A percentile compares a stretch with the other conserved stretches of the same genome.
These are phyloP conservation scores for Exidia glandulosa DNA, from an alignment of 768 basidiomycete species.

Conservation along the genomic window DNA sequence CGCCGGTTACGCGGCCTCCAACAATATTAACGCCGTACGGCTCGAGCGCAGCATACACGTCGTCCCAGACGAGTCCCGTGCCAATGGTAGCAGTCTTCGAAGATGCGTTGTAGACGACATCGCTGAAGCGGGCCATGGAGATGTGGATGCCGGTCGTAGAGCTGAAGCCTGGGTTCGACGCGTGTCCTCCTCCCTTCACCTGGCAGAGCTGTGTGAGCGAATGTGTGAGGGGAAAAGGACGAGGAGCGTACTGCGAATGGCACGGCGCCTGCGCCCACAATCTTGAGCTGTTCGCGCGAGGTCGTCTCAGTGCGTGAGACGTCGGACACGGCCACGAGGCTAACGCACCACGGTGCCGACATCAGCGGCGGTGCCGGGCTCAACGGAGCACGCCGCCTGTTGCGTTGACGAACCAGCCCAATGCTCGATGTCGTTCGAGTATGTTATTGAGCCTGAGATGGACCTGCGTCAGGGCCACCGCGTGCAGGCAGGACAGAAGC, in stretches of 20 bases:
- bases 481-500: not conserved
- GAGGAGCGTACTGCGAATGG: constrained; percentile 2
- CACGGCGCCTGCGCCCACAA: not conserved
- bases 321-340: not conserved
- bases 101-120: constrained; percentile 13
- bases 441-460: constrained; percentile 14
- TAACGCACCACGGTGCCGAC: constrained; percentile 29
- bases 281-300: not conserved
- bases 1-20: constrained; percentile 46
- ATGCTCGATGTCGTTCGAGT: constrained; percentile 33
- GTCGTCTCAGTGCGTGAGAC: not conserved
- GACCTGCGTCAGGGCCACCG: not conserved
- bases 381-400: constrained; percentile 40
- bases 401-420: constrained; percentile 43
- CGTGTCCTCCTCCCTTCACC: constrained; percentile 58
- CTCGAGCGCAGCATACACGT: constrained; percentile 45
- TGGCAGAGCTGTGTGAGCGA: constrained; percentile 9
- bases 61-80: constrained; percentile 50
- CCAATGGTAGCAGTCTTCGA: constrained; percentile 16
- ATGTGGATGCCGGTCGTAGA: constrained; percentile 54
- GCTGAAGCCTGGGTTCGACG: constrained; percentile 43
- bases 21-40: constrained; percentile 42
- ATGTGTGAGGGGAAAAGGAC: not conserved
- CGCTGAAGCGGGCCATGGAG: constrained; percentile 37
- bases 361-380: constrained; percentile 44